Evolutionary conservation across 2,329 filamentous ascomycete species (phyloP).

Genomic region (Colletotrichum sp.): DNA sequence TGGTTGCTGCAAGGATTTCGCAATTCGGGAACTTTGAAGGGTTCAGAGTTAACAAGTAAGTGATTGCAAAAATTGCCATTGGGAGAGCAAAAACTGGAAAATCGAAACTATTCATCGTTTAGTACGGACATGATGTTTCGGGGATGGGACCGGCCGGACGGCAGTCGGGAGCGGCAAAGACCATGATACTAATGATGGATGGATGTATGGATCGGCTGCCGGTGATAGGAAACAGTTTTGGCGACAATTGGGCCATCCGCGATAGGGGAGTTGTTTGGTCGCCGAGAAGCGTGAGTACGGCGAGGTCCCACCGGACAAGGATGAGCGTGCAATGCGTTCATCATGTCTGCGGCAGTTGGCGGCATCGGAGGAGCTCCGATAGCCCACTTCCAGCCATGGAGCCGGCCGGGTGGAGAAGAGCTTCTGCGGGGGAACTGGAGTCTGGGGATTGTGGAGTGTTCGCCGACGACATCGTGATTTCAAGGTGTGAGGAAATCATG

Average conservation of each 20-base stretch:
- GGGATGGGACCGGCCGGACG: neutral
- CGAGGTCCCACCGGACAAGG: neutral
- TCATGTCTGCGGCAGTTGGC: neutral
- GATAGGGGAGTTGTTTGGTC: neutral
- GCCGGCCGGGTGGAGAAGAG: neutral
- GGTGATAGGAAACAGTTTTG: neutral
- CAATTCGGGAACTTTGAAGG: neutral
- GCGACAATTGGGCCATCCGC: neutral
- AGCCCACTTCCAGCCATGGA: neutral
- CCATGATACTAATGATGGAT: neutral
- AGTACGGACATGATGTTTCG: neutral
- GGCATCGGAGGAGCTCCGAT: neutral
- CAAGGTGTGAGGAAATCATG: neutral
- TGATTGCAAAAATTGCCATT: neutral
- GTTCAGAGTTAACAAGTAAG: neutral
- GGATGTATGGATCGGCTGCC: neutral
- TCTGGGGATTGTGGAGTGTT: neutral
- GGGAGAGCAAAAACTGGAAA: neutral
- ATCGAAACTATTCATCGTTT: neutral
- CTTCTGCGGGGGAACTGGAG: neutral
- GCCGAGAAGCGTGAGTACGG: neutral
- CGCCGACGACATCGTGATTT: neutral
- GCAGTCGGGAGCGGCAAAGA: slow-evolving; percentile 11
- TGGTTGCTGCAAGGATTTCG: neutral
- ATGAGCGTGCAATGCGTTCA: neutral